These are phyloP conservation scores for Colletotrichum acutatum DNA, from an alignment of 2,329 filamentous ascomycete species.

Conservation along the genomic window DNA sequence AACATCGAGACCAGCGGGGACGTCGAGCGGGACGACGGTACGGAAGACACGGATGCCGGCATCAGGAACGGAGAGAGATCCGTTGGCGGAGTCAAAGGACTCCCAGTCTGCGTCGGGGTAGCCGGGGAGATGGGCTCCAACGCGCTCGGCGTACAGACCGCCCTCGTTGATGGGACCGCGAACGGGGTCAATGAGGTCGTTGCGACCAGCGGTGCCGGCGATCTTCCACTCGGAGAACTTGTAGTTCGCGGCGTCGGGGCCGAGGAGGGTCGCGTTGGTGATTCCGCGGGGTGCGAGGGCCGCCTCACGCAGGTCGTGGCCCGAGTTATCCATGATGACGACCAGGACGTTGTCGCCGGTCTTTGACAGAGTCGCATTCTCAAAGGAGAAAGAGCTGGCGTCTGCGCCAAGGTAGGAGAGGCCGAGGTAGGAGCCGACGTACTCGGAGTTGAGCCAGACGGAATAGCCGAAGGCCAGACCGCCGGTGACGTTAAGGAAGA, in stretches of 20 bases:
- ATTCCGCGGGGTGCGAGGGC: constrained; percentile 63
- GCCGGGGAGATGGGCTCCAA: constrained; percentile 68
- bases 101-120: constrained; percentile 61
- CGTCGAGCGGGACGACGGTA: constrained; percentile 59
- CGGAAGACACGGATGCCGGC: constrained; percentile 68
- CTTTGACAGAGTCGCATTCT: constrained; percentile 55
- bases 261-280: constrained; percentile 61
- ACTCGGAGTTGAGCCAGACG: constrained; percentile 66
- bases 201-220: constrained; percentile 65
- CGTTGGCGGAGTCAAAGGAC: constrained; percentile 41
- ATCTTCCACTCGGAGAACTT: constrained; percentile 67
- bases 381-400: constrained; percentile 59
- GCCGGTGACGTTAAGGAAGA: constrained; percentile 63
- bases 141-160: constrained; percentile 66
- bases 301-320: constrained; percentile 64
- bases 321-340: constrained; percentile 69
- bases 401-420: constrained; percentile 51
- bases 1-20: constrained; percentile 64
- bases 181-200: constrained; percentile 63
- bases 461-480: constrained; percentile 67
- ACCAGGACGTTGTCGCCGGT: constrained; percentile 59
- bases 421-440: constrained; percentile 66
- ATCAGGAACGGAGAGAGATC: constrained; percentile 53
- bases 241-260: constrained; percentile 41
- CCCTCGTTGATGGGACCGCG: constrained; percentile 68